These are phyloP conservation scores for Gnomoniopsis sp. DNA, from an alignment of 2,329 filamentous ascomycete genomes.

Conservation along the genomic window DNA sequence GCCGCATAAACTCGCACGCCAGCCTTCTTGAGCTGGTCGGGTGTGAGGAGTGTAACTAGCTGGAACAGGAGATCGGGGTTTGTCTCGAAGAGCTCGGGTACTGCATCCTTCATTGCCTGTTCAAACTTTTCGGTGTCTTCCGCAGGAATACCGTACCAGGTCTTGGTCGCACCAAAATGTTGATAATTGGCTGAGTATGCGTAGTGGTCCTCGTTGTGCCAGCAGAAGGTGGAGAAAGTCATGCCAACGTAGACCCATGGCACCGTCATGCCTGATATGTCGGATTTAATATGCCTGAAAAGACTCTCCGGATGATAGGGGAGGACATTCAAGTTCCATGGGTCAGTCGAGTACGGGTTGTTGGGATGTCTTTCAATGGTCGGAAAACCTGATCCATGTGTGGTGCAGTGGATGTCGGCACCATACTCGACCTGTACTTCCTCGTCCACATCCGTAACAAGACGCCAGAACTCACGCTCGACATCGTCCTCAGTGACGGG, in stretches of 20 bases:
- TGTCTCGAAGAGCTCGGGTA: conserved; percentile 94
- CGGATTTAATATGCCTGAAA: conserved; percentile 95
- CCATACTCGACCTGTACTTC: conserved; percentile 98
- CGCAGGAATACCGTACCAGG: conserved; percentile 96
- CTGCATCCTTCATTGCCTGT: conserved; percentile 88
- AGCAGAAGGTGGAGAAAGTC: conserved; percentile 99
- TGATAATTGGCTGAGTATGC: conserved; percentile 98
- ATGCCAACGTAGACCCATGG: conserved; percentile 99
- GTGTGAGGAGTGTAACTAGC: conserved; percentile 90
- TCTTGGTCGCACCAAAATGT: conserved; percentile 97
- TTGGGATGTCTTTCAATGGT: conserved; percentile 88
- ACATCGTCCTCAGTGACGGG: conserved; percentile 93
- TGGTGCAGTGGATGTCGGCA: conserved; percentile 96
- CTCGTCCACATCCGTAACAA: conserved; percentile 90
- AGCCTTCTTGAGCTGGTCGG: conserved; percentile 87
- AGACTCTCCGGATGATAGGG: conserved; percentile 88
- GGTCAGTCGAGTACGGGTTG: conserved; percentile 82
- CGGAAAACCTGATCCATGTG: conserved; percentile 94
- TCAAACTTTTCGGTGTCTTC: conserved; percentile 95
- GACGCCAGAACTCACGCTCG: conserved; percentile 92
- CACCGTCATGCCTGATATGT: conserved; percentile 98
- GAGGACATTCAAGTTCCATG: conserved; percentile 93
- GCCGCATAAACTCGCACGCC: conserved; percentile 90
- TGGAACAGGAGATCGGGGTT: conserved; percentile 96
- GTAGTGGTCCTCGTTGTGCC: conserved; percentile 99